A percentile compares a stretch with the other conserved stretches of the same genome.
phyloP scores from a whole-genome alignment of 352 stramenopile genomes.

The Discostella stelligera region DNA sequence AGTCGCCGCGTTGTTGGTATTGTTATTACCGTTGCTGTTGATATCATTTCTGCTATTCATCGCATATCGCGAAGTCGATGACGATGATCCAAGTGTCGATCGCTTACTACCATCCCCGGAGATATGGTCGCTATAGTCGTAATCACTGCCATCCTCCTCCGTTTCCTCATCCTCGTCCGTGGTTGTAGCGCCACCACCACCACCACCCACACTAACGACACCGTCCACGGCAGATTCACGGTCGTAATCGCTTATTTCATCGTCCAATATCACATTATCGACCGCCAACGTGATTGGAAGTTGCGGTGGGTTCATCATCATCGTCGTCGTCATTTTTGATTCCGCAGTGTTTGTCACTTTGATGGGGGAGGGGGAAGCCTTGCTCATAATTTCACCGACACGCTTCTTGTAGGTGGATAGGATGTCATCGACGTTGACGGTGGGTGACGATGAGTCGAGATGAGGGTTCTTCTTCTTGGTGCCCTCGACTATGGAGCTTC shows the following conservation, averaged over 20 bases:
- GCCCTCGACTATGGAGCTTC: not conserved
- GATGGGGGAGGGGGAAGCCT: not conserved
- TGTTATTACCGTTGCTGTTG: not conserved
- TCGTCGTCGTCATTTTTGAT: not conserved
- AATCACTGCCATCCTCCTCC: not conserved
- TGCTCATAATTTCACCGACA: conserved; percentile 50
- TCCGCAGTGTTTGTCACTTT: not conserved
- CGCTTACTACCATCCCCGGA: not conserved
- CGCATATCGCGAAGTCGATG: not conserved
- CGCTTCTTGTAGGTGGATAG: conserved; percentile 44
- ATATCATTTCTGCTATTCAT: not conserved
- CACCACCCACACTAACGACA: not conserved
- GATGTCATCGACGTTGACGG: conserved; percentile 37
- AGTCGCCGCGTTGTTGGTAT: not conserved
- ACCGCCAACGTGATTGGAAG: not conserved
- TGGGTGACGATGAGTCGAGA: not conserved
- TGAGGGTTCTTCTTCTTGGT: not conserved
- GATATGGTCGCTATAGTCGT: not conserved
- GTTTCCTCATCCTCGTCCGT: not conserved
- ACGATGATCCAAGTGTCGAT: not conserved
- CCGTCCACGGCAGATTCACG: not conserved
- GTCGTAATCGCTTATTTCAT: not conserved
- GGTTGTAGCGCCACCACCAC: not conserved
- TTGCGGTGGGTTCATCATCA: not conserved
- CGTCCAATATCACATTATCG: conserved; percentile 2